Conservation (phyloP, 1,284 basidiomycete genomes). For the Neonothopanus nambi region DNA sequence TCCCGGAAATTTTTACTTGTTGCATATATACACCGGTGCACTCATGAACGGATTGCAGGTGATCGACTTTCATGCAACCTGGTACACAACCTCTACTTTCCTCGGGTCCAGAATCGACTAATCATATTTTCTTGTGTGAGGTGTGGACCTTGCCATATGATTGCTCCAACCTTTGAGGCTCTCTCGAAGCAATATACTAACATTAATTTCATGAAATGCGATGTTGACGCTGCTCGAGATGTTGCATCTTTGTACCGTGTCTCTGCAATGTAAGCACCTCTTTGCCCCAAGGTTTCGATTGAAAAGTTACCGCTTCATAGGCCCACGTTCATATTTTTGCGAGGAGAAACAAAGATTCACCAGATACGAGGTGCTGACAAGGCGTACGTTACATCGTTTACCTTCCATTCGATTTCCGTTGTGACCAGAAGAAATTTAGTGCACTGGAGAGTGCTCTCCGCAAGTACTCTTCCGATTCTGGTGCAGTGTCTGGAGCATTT, state of each 20-base stretch:
- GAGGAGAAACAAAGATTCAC: conserved; percentile 66
- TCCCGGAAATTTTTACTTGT: no score
- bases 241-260: conserved; percentile 62
- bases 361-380: conserved; percentile 68
- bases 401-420: neutral
- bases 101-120: neutral
- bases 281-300: conserved; percentile 5
- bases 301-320: conserved; percentile 34
- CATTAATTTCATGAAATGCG: conserved; percentile 80
- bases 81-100: conserved; percentile 40
- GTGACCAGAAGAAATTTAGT: conserved; percentile 33
- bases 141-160: conserved; percentile 81
- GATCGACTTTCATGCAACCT: conserved; percentile 81
- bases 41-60: conserved; percentile 45
- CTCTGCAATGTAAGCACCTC: conserved; percentile 58
- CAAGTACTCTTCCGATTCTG: conserved; percentile 44
- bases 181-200: conserved; percentile 63
- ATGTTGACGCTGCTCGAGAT: conserved; percentile 70
- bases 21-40: neutral
- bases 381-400: conserved; percentile 41
- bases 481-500: conserved; percentile 46
- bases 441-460: conserved; percentile 57
- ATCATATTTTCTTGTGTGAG: conserved; percentile 33
- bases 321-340: conserved; percentile 80
- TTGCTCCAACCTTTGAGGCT: conserved; percentile 71